Conservation (phyloP, 1,284 basidiomycete species). For the Bjerkandera adusta region DNA sequence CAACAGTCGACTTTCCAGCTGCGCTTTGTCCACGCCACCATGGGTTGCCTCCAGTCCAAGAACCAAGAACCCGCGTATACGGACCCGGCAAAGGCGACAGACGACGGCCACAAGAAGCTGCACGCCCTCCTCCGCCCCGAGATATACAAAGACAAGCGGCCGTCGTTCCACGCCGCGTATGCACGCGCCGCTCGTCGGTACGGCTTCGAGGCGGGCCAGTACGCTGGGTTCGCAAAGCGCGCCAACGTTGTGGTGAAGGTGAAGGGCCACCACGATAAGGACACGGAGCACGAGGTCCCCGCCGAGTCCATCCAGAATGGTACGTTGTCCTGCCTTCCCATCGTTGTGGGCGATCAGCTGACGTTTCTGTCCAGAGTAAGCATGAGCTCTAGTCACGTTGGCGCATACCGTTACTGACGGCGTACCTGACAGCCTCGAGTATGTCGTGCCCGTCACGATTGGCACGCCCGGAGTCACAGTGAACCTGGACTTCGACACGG, state of each 20-base stretch:
- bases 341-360: too few species aligned
- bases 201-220: conserved; percentile 30
- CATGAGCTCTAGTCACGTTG: too few species aligned
- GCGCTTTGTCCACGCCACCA: background rate
- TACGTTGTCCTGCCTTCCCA: conserved; percentile 12
- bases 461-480: conserved; percentile 37
- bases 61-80: conserved; percentile 9
- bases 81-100: background rate
- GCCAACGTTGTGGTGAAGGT: conserved; percentile 31
- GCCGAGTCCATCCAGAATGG: conserved; percentile 37
- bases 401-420: background rate
- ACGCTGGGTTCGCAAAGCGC: conserved; percentile 30
- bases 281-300: conserved; percentile 33
- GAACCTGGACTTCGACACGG: conserved; percentile 39
- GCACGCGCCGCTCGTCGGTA: conserved; percentile 33
- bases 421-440: conserved; percentile 28
- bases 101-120: conserved; percentile 12
- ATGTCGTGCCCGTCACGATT: conserved; percentile 37
- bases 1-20: background rate
- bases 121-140: conserved; percentile 27
- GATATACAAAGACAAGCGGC: conserved; percentile 23
- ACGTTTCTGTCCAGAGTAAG: conserved; percentile 16
- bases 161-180: conserved; percentile 32
- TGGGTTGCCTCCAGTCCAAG: conserved; percentile 11
- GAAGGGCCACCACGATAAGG: conserved; percentile 23